Evolutionary conservation across 805 yeast species (phyloP), one percentile per base, ranked within the genome.

Genomic region (Nakazawaea molendinolei): DNA sequence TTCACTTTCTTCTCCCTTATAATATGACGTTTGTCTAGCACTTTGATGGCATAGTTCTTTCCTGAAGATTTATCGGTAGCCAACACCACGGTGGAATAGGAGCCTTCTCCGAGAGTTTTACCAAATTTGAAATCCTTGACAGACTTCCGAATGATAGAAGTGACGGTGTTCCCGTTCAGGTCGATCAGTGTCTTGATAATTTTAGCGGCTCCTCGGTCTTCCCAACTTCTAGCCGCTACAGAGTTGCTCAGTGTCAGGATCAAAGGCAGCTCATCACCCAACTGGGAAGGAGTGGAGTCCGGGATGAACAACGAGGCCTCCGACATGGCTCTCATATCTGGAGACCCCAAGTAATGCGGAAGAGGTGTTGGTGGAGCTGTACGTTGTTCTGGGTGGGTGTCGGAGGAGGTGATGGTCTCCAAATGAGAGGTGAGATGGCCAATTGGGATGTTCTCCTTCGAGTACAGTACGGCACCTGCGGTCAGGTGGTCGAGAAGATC

Each of bases 1-100:
- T 92, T 92, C 53, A 86, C 86, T 56, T 92, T 92, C 53, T 83
- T 84, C 58, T 92, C 98, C 55, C 86, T 79, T 43, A 92, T 94
- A 31, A 92, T 92, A 57, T 92, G 97, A 28, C 82, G 69, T 52
- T 84, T 84, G 53, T 79, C 86, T 38, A 84, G 59, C 3, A 83
- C 73, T 52, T 84, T 84, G 8, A 84, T 79, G 2, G 95, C 95
- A 53, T 78, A 84, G 60, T 75, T 57, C 52, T 66, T 56, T 48
- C 74, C 63, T 8, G 82, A 78, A 43, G 75, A 73, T 12, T 70
- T 51, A 51, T 90, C 98, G 2, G 80, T 66, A 1, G 95, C 98
- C 38, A 86, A 76, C 44, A 78, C 79, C 8, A 90, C 99, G 0
- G 95, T 86, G 3, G 97, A 89, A 53, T 90, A 92, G 3, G 97